These are phyloP conservation scores for Adansonia digitata DNA, from an alignment of 345 rosid genomes.

Conservation along the genomic window DNA sequence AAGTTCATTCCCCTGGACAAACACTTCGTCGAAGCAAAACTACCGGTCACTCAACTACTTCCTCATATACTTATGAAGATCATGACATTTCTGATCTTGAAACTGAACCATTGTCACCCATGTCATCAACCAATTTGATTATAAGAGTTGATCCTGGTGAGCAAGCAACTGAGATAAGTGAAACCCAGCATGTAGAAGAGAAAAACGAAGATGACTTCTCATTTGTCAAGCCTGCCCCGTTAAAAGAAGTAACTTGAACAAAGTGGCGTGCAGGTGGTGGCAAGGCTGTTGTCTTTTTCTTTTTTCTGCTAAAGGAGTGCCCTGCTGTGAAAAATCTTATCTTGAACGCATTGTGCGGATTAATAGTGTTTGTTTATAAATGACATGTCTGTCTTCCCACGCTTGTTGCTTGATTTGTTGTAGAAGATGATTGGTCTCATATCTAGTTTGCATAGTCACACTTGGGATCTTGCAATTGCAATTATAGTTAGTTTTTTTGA, in stretches of 20 bases:
- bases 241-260: constrained; percentile 25
- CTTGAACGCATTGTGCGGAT: background rate
- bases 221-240: constrained; percentile 43
- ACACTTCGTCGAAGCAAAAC: constrained; percentile 63
- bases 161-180: constrained; percentile 25
- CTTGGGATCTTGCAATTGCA: too few relatives aligned
- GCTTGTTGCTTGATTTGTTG: too few relatives aligned
- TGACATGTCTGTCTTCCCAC: too few relatives aligned
- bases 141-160: constrained; percentile 30
- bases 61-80: constrained; percentile 35
- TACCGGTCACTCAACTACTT: constrained; percentile 65
- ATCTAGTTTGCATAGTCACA: too few relatives aligned
- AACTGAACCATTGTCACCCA: constrained; percentile 49
- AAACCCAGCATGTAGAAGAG: constrained; percentile 24
- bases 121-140: constrained; percentile 29
- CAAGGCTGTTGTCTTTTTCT: too few relatives aligned
- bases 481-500: too few relatives aligned
- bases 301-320: background rate
- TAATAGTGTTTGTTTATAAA: too few relatives aligned
- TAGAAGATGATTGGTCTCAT: too few relatives aligned
- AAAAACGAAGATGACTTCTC: constrained; percentile 56
- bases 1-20: constrained; percentile 26
- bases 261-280: background rate
- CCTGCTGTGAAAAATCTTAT: background rate
- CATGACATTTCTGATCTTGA: constrained; percentile 60